Percentiles rank a stretch among this genome's conserved stretches.
Conservation (phyloP, 257 asterid species). For the Avicennia marina region DNA sequence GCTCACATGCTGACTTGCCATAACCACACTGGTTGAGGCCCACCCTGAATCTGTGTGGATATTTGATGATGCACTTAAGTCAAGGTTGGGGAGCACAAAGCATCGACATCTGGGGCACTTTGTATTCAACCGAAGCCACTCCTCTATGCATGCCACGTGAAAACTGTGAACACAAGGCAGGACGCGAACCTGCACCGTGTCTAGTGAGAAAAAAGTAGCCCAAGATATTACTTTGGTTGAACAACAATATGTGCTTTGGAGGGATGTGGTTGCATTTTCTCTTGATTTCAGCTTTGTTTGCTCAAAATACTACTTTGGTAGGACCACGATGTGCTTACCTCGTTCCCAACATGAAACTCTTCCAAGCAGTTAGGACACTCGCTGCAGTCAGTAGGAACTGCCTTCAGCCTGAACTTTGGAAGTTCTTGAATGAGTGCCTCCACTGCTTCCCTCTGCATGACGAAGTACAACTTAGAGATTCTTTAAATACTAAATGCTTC, state of each 20-base stretch:
- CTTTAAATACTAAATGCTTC: too few relatives aligned
- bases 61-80: conserved; percentile 78
- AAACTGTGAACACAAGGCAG: conserved; percentile 98
- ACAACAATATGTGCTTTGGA: too few relatives aligned
- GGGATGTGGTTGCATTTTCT: background rate
- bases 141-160: conserved; percentile 93
- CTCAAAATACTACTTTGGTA: background rate
- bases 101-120: conserved; percentile 97
- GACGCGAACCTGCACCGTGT: conserved; percentile 65
- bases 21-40: conserved; percentile 37
- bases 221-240: too few relatives aligned
- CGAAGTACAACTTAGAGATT: too few relatives aligned
- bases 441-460: conserved; percentile 82
- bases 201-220: too few relatives aligned
- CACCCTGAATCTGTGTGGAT: conserved; percentile 64
- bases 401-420: conserved; percentile 81
- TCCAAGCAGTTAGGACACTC: conserved; percentile 96
- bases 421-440: conserved; percentile 96
- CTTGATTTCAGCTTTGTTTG: background rate
- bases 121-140: conserved; percentile 87
- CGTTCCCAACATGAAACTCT: conserved; percentile 84
- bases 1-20: conserved; percentile 55
- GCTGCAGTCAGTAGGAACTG: conserved; percentile 91
- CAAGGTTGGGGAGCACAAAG: conserved; percentile 93
- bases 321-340: conserved; percentile 38